Evolutionary conservation across 2,329 filamentous ascomycete species (phyloP).

Genomic region (Apiospora rasikravindrae): DNA sequence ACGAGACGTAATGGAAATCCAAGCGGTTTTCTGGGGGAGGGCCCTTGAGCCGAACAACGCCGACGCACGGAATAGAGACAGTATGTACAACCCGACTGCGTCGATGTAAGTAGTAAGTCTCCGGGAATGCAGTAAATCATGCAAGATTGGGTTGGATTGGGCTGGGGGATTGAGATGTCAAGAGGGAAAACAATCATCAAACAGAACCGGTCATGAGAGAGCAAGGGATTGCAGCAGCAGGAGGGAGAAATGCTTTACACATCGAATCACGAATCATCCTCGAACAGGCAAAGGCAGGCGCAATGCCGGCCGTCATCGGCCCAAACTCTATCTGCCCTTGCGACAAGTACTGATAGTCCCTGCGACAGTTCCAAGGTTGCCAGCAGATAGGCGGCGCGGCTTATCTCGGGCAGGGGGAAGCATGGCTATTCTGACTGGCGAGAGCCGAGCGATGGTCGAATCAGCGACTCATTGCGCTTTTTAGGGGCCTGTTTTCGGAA

Average conservation of each 20-base stretch:
- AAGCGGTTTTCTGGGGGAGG: not conserved
- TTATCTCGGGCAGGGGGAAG: conserved; percentile 11
- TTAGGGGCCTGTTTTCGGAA: conserved; percentile 3
- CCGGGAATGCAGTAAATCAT: not conserved
- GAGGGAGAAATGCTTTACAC: not conserved
- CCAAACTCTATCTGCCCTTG: not conserved
- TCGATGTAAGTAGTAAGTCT: not conserved
- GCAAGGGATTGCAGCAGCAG: not conserved
- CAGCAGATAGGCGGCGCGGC: not conserved
- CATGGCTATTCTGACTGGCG: not conserved
- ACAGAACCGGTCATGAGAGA: not conserved
- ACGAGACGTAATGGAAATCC: conserved; percentile 7
- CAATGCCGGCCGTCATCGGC: conserved; percentile 12
- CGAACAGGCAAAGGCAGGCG: not conserved
- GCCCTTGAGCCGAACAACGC: conserved; percentile 7
- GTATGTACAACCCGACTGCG: not conserved
- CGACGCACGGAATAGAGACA: not conserved
- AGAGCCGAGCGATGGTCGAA: not conserved
- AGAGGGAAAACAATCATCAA: not conserved
- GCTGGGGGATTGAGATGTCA: not conserved
- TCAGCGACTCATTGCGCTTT: not conserved
- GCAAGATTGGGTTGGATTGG: not conserved
- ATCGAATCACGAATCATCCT: conserved; percentile 1
- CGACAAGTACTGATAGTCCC: not conserved
- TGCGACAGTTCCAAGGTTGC: not conserved